Conservation (phyloP, 2,329 filamentous ascomycete species). For the Eurotiales sp. region DNA sequence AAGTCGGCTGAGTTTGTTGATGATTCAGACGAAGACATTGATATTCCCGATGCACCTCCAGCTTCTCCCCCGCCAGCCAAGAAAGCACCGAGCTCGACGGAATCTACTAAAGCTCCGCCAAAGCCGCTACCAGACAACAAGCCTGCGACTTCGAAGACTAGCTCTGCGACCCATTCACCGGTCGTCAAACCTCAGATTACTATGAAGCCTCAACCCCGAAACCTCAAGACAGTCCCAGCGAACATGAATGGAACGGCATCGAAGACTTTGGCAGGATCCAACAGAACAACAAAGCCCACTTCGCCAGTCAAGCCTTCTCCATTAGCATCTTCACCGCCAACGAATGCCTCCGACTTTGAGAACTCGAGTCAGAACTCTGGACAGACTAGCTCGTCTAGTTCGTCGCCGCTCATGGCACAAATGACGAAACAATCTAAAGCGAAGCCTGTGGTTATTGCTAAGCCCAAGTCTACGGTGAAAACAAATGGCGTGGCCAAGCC, state of each 20-base stretch:
- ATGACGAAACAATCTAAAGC: conserved; percentile 27
- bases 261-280: conserved; percentile 34
- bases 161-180: conserved; percentile 9
- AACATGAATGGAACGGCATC: conserved; percentile 30
- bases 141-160: conserved; percentile 5
- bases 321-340: conserved; percentile 58
- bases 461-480: conserved; percentile 16
- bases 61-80: conserved; percentile 8
- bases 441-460: background rate
- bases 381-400: conserved; percentile 42
- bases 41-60: conserved; percentile 31
- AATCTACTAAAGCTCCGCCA: background rate
- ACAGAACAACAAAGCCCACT: conserved; percentile 40
- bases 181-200: conserved; percentile 13
- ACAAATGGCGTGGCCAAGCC: conserved; percentile 29
- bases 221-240: conserved; percentile 20
- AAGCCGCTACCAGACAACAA: conserved; percentile 10
- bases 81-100: conserved; percentile 17
- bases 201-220: conserved; percentile 21
- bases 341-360: conserved; percentile 57
- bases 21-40: conserved; percentile 50
- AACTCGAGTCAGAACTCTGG: conserved; percentile 40
- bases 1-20: conserved; percentile 54
- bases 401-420: conserved; percentile 43
- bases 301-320: conserved; percentile 61